Evolutionary conservation across 345 rosid genomes (phyloP).

Genomic region (Brassica incana): DNA sequence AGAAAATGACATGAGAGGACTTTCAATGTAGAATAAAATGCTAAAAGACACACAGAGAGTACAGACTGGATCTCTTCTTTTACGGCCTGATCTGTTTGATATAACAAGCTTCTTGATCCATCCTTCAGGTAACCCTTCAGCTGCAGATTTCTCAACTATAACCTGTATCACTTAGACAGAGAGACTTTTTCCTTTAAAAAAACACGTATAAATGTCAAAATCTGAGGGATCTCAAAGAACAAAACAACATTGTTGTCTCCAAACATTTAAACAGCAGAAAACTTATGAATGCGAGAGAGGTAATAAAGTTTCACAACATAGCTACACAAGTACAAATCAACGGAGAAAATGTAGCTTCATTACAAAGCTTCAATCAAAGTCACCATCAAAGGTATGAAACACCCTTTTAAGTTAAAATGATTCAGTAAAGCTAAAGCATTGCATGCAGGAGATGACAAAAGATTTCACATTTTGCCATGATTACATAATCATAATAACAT

Average conservation of each 20-base stretch:
- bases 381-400: too few species aligned
- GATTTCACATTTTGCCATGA: conserved; percentile 14
- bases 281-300: not conserved
- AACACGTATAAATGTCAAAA: not conserved
- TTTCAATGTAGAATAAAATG: not conserved
- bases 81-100: not conserved
- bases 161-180: conserved; percentile 53
- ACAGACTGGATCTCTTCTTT: not conserved
- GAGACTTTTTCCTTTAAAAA: conserved; percentile 22
- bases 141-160: conserved; percentile 53
- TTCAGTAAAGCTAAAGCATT: conserved; percentile 10
- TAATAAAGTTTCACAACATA: not conserved
- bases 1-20: conserved; percentile 1
- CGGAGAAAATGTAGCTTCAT: not conserved
- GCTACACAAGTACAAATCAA: not conserved
- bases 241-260: not conserved
- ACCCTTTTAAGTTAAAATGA: too few species aligned
- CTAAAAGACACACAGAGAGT: not conserved
- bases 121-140: conserved; percentile 82
- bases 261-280: conserved; percentile 6
- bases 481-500: not conserved
- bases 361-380: not conserved
- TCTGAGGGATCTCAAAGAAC: not conserved
- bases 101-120: conserved; percentile 66
- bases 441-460: conserved; percentile 24